Evolutionary conservation across 2,329 filamentous ascomycete genomes (phyloP), one percentile per base, ranked within the genome.

Genomic region (Periconia digitata): DNA sequence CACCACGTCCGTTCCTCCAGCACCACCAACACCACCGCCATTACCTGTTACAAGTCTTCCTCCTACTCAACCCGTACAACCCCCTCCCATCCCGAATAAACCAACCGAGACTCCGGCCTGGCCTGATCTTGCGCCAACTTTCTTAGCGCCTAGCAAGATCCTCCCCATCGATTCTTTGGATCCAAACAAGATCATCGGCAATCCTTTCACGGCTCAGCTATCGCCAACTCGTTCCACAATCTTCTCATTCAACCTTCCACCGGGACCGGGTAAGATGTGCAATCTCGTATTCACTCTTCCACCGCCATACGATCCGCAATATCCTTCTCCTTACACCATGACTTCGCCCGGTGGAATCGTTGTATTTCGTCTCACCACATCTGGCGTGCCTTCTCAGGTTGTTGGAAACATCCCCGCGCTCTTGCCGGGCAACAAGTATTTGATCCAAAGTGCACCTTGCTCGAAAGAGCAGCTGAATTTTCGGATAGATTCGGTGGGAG

Each of bases 231-330:
- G 58, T n/a, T 69, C 62, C 35, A 67, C 69, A 8, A 53, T 79
- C 50, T 78, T 78, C 67, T 73, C 71, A 49, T 79, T 79, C 56
- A 72, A 79, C 51, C 64, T 79, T 20, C 72, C 72, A 0, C 53
- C 63, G 3, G 60, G 58, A 3, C 49, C 63, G 32, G 71, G 72
- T 49, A 74, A 73, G 51, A 74, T 68, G 24, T 80, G 78, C 67
- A 75, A 71, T 5, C 59, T 79, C n/a, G 63, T 74, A 47, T 78
- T 80, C 63, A 60, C 75, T 32, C 70, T 79, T 51, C 77, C 77
- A 0, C 48, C 58, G 6, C 51, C 74, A 68, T n/a, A 50, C 47
- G 18, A 58, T 54, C 52, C 50, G 56, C 13, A 63, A 71, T 36
- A 55, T 40, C 20, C 77, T 57, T 60, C 72, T 44, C 56, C 62